These are phyloP conservation scores for Lodderomyces margitis DNA, from an alignment of 1,139 yeast genomes.

Conservation along the genomic window DNA sequence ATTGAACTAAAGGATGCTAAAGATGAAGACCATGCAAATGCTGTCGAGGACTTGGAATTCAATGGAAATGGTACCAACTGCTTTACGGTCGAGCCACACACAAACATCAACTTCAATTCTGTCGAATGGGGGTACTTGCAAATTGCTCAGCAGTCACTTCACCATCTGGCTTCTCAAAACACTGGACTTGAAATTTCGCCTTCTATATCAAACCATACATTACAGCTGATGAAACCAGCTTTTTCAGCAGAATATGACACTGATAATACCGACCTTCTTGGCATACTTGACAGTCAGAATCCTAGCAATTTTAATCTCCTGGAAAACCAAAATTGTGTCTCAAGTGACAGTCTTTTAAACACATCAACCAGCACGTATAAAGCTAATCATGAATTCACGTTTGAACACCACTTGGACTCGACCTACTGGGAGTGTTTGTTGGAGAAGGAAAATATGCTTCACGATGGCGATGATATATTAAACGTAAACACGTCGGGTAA, in stretches of 20 bases:
- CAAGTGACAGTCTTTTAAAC: slow-evolving; percentile 1
- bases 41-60: neutral
- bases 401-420: slow-evolving; percentile 4
- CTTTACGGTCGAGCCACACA: neutral
- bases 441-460: slow-evolving; percentile 8
- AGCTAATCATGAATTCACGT: slow-evolving; percentile 2
- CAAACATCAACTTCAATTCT: slow-evolving; percentile 4
- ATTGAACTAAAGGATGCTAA: neutral
- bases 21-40: neutral
- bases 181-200: slow-evolving; percentile 13
- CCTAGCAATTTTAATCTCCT: neutral
- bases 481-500: neutral
- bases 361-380: neutral
- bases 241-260: slow-evolving; percentile 17
- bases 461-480: neutral
- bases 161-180: neutral
- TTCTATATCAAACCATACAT: slow-evolving; percentile 14
- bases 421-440: slow-evolving; percentile 6
- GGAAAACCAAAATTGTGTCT: neutral
- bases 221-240: slow-evolving; percentile 14
- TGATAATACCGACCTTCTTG: slow-evolving; percentile 15
- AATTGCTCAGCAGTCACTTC: slow-evolving; percentile 8
- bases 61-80: neutral
- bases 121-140: slow-evolving; percentile 12
- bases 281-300: slow-evolving; percentile 11